A percentile compares a stretch with the other conserved stretches of the same genome.
Conservation (phyloP, 129 eudicot species). For the Chrysanthemum lavandulifolium region DNA sequence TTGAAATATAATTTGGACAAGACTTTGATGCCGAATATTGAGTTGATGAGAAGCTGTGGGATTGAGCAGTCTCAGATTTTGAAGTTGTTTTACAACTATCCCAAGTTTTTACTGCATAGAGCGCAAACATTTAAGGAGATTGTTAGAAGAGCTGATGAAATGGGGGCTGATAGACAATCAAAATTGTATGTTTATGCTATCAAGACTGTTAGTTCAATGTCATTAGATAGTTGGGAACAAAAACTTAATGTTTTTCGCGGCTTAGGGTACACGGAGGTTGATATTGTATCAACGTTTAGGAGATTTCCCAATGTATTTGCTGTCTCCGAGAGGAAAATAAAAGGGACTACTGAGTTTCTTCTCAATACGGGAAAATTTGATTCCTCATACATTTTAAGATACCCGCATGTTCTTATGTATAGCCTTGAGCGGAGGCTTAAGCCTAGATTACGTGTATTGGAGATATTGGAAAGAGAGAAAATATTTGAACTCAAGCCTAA, state of each 20-base stretch:
- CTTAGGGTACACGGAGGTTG: constrained; percentile 16
- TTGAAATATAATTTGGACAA: constrained; percentile 21
- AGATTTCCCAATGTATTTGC: constrained; percentile 19
- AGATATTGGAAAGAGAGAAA: too few species aligned
- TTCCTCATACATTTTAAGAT: too few species aligned
- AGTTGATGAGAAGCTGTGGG: constrained; percentile 38
- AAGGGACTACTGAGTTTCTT: too few species aligned
- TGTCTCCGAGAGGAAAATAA: too few species aligned
- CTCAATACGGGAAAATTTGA: too few species aligned
- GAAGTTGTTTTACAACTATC: constrained; percentile 5
- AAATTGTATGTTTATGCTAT: too few species aligned
- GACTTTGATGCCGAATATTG: constrained; percentile 31
- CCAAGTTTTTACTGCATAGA: constrained; percentile 18
- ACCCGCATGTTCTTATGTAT: too few species aligned
- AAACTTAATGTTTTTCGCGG: constrained; percentile 18
- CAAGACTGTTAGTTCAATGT: constrained; percentile 21
- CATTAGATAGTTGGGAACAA: constrained; percentile 7
- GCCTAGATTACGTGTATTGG: too few species aligned
- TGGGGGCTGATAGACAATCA: too few species aligned
- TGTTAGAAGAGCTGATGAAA: constrained; percentile 26
- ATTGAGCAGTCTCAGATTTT: constrained; percentile 26
- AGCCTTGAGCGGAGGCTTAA: too few species aligned
- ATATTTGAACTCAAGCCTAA: not conserved
- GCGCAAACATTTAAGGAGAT: constrained; percentile 25
- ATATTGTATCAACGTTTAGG: constrained; percentile 5